A percentile compares a stretch with the other conserved stretches of the same genome.
Evolutionary conservation across 2,329 filamentous ascomycete genomes (phyloP).

Genomic region (Diplodia seriata): DNA sequence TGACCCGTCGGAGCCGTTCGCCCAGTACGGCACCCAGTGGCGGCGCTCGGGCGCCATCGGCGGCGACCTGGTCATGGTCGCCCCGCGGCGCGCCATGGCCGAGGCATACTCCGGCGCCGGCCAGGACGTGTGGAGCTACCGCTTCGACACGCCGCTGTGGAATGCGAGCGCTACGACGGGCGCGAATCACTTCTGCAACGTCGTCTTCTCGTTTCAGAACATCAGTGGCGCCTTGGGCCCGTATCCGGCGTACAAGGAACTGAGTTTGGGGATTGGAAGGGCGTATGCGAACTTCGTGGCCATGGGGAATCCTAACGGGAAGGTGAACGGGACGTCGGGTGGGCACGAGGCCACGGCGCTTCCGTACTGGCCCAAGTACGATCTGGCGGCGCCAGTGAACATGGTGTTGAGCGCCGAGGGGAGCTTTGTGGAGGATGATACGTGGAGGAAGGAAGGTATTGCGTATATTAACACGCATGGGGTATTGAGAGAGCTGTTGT

Average conservation of each 20-base stretch:
- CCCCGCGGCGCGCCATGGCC: constrained; percentile 57
- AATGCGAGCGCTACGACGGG: constrained; percentile 50
- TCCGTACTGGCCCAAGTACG: constrained; percentile 51
- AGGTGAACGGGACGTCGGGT: constrained; percentile 29
- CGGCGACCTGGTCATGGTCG: constrained; percentile 61
- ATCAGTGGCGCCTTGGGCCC: constrained; percentile 42
- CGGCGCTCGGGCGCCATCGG: constrained; percentile 56
- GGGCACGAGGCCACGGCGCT: constrained; percentile 33
- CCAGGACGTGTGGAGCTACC: constrained; percentile 61
- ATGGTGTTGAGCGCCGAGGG: constrained; percentile 50
- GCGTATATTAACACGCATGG: constrained; percentile 42
- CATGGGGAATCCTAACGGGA: constrained; percentile 49
- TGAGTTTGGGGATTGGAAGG: constrained; percentile 49
- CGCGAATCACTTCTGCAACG: constrained; percentile 58
- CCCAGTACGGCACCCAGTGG: constrained; percentile 49
- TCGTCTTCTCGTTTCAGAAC: constrained; percentile 51
- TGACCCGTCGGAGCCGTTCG: neutral
- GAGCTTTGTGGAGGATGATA: constrained; percentile 46
- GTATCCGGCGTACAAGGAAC: constrained; percentile 42
- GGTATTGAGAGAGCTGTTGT: constrained; percentile 32
- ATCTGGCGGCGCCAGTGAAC: constrained; percentile 41
- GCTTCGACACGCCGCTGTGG: constrained; percentile 60
- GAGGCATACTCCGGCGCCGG: constrained; percentile 54
- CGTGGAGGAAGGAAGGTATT: constrained; percentile 48
- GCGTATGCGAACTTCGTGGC: constrained; percentile 53